Percentiles rank a stretch among this genome's conserved stretches.
Conservation (phyloP, 2,329 filamentous ascomycete species). For the Eutypa lata region DNA sequence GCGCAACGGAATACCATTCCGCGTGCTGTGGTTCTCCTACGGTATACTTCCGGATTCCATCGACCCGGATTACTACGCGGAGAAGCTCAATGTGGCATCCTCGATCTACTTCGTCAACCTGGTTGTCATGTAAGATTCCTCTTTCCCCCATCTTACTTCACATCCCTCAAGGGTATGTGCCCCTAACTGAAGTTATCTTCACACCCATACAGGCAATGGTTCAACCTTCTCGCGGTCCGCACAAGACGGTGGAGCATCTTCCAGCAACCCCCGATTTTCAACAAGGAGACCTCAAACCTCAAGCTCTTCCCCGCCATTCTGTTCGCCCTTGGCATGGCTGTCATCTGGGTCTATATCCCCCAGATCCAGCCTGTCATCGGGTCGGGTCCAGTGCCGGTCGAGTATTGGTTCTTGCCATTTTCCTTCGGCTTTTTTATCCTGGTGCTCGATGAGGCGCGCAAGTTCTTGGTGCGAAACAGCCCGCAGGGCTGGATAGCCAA, state of each 20-base stretch:
- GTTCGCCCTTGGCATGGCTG: slow-evolving; percentile 66
- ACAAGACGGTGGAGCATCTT: slow-evolving; percentile 66
- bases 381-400: slow-evolving; percentile 63
- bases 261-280: slow-evolving; percentile 67
- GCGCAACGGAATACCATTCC: slow-evolving; percentile 62
- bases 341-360: slow-evolving; percentile 69
- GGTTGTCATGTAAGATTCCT: slow-evolving; percentile 64
- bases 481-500: slow-evolving; percentile 55
- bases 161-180: too few relatives aligned
- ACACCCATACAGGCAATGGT: slow-evolving; percentile 65
- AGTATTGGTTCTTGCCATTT: slow-evolving; percentile 75
- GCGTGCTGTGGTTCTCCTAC: slow-evolving; percentile 65
- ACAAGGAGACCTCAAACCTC: slow-evolving; percentile 62
- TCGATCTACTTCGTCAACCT: slow-evolving; percentile 79
- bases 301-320: slow-evolving; percentile 68
- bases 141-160: not conserved
- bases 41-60: slow-evolving; percentile 49
- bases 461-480: slow-evolving; percentile 58
- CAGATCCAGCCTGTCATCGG: slow-evolving; percentile 58
- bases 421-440: slow-evolving; percentile 64
- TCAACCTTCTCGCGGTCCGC: slow-evolving; percentile 68
- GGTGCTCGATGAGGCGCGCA: slow-evolving; percentile 64
- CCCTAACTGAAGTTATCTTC: too few relatives aligned
- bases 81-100: slow-evolving; percentile 60
- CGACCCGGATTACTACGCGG: slow-evolving; percentile 50